A percentile compares a stretch with the other conserved stretches of the same genome.
Evolutionary conservation across 345 rosid genomes (phyloP).

Genomic region (Punica granatum): DNA sequence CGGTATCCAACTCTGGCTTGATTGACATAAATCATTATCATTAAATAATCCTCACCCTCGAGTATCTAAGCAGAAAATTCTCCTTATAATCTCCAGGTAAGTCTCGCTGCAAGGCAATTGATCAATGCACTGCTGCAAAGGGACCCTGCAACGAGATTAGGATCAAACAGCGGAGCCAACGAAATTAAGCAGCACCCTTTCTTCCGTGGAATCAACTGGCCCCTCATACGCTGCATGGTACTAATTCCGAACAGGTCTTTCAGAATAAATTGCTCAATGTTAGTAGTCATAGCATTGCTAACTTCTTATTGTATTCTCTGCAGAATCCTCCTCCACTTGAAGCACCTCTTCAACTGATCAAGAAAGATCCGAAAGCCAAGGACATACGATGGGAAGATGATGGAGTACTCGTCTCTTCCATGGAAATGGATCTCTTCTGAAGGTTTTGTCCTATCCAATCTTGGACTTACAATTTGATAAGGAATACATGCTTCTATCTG

Average conservation of each 20-base stretch:
- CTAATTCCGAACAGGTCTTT: too few relatives aligned
- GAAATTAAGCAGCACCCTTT: conserved; percentile 90
- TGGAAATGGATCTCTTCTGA: conserved; percentile 64
- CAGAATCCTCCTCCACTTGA: conserved; percentile 80
- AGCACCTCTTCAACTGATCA: conserved; percentile 41
- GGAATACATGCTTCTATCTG: not conserved
- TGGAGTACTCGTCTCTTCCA: conserved; percentile 54
- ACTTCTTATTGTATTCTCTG: conserved; percentile 7
- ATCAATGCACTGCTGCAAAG: conserved; percentile 58
- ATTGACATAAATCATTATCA: not conserved
- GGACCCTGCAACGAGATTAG: conserved; percentile 71
- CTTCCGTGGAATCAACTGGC: conserved; percentile 87
- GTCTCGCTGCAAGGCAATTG: conserved; percentile 75
- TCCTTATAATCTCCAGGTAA: conserved; percentile 50
- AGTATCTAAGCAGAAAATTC: not conserved
- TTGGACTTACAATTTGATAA: not conserved
- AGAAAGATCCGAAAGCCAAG: conserved; percentile 51
- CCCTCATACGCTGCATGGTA: conserved; percentile 92
- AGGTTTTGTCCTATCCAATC: conserved; percentile 12
- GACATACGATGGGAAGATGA: conserved; percentile 78
- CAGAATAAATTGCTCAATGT: not conserved
- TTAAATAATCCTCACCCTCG: not conserved
- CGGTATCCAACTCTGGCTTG: conserved; percentile 25
- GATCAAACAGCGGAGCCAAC: conserved; percentile 68
- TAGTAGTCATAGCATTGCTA: not conserved